Evolutionary conservation across 1,284 basidiomycete species (phyloP), one percentile per base, ranked within the genome.

Genomic region (Tilletia walkeri): DNA sequence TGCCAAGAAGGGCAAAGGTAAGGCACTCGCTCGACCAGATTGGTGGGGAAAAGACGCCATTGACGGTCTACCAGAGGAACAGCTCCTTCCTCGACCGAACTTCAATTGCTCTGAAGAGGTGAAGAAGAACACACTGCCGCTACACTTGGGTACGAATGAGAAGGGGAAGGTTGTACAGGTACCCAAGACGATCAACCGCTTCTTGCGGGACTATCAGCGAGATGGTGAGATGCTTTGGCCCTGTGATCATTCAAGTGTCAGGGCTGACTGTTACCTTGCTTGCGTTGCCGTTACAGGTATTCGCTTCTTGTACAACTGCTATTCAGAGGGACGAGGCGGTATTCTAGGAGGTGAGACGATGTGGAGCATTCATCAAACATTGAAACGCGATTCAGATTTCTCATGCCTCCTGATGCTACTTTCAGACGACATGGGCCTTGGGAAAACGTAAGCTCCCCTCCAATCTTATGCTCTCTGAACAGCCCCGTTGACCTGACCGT

Each of bases 351-450:
- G 59, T 63, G 59, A 63, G 59, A 1, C 24, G 24, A 45, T 14
- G 14, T 45, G 41, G 9, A 7, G 41, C 41, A 45, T 7, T 45
- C 41, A 45, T 45, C 41, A 7, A 53, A 6, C 18, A 1, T 10
- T 7, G 6, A 53, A 10, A 53, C n/a, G 50, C 18, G 12, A 53
- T 7, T 53, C 18, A 53, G 48, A 49, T 14, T 30, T 30, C 41
- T 53, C 50, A 30, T 18, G 18, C 24, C 18, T 53, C 7, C 18
- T 38, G 14, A 36, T 39, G 30, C 7, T 41, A 16, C 36, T 39
- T n/a, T 16, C 92, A 18, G 93, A 95, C 81, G 93, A 95, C 78
- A 95, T 95, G 93, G 92, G 92, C 69, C 84, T 93, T 70, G 91
- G 91, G 80, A 80, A 88, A 86, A 67, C 70, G 59, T 63, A 38